These are phyloP conservation scores for Batkoa obscura DNA, from an alignment of 371 early-diverging fungal species.

Conservation along the genomic window DNA sequence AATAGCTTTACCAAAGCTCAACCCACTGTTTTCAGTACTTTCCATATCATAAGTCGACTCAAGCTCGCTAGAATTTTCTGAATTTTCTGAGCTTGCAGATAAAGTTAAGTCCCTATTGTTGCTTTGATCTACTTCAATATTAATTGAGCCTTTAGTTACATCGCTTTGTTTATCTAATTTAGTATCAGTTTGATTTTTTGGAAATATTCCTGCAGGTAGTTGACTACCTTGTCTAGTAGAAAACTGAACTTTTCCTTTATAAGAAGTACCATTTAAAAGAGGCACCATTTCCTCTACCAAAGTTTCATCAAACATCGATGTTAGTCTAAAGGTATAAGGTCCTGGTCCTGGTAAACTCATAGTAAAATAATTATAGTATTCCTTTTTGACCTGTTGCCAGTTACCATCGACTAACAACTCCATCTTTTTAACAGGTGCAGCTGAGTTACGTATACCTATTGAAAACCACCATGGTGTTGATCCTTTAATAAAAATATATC, in stretches of 20 bases:
- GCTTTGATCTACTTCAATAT: no score
- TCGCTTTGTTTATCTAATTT: no score
- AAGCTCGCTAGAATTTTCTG: no score
- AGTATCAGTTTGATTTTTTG: no score
- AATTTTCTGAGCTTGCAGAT: no score
- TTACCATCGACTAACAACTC: not conserved
- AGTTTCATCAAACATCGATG: not conserved
- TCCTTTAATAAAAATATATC: not conserved
- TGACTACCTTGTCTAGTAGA: not conserved
- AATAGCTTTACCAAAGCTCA: no score
- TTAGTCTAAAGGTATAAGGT: not conserved
- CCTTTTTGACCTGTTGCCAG: not conserved
- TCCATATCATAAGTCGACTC: no score
- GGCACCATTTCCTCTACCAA: not conserved
- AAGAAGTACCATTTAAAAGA: not conserved
- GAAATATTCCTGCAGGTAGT: no score
- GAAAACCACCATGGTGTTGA: not conserved
- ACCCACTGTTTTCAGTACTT: no score
- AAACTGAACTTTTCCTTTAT: not conserved
- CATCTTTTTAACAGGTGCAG: not conserved
- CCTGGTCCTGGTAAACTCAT: not conserved
- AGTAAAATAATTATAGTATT: not conserved
- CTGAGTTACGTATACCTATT: not conserved
- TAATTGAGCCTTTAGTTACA: no score
- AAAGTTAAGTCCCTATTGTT: no score